Conservation (phyloP, 2,329 filamentous ascomycete species). For the Penicillium rolfsii region DNA sequence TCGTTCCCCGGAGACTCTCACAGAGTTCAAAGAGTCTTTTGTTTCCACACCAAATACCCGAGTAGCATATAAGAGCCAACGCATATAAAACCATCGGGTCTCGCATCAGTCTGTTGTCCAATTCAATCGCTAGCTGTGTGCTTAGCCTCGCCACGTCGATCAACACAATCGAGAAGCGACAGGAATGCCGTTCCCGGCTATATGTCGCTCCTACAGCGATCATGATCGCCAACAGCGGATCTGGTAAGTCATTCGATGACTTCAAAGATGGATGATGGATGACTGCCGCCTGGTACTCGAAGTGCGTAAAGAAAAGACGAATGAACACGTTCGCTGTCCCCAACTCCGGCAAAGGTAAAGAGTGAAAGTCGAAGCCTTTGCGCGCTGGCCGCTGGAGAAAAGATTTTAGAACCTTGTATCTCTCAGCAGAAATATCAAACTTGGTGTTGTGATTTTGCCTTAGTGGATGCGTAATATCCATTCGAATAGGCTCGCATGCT, state of each 20-base stretch:
- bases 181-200: slow-evolving; percentile 1
- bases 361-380: slow-evolving; percentile 7
- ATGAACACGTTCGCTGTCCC: slow-evolving; percentile 3
- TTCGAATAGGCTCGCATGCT: background rate
- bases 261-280: background rate
- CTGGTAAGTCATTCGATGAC: background rate
- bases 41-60: slow-evolving; percentile 6
- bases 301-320: slow-evolving; percentile 1
- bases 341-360: background rate
- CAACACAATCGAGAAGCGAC: slow-evolving; percentile 6
- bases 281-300: slow-evolving; percentile 1
- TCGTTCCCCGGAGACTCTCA: slow-evolving; percentile 1
- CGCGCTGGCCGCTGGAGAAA: slow-evolving; percentile 1
- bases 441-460: background rate
- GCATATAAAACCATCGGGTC: slow-evolving; percentile 5
- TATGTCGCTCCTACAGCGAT: slow-evolving; percentile 7
- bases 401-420: background rate
- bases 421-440: slow-evolving; percentile 1
- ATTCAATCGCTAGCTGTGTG: slow-evolving; percentile 1
- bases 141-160: slow-evolving; percentile 6
- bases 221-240: slow-evolving; percentile 1
- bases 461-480: slow-evolving; percentile 1
- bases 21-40: slow-evolving; percentile 6
- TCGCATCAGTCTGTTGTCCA: slow-evolving; percentile 6
- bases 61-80: slow-evolving; percentile 1